Conservation (phyloP, 2,329 filamentous ascomycete species). For the Fusarium acutatum region DNA sequence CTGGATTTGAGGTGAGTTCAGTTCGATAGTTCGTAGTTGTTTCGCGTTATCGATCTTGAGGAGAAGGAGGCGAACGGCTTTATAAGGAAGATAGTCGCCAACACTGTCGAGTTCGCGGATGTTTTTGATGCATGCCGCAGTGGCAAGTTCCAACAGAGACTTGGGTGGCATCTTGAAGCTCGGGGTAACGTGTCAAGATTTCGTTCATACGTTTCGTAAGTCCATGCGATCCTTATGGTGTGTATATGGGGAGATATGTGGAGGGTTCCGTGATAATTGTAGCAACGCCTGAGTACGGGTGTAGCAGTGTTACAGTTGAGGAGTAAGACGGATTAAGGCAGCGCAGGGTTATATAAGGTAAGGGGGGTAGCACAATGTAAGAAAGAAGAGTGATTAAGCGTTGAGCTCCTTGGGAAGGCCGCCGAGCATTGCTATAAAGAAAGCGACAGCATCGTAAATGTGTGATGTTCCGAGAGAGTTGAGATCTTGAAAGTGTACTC, state of each 20-base stretch:
- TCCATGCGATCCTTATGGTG: not conserved
- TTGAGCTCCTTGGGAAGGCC: not conserved
- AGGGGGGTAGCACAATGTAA: not conserved
- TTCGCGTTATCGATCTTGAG: constrained; percentile 74
- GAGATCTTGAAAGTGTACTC: not conserved
- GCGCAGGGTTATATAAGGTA: not conserved
- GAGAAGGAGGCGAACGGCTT: constrained; percentile 71
- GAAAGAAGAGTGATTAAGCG: not conserved
- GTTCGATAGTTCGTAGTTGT: constrained; percentile 79
- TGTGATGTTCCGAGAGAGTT: not conserved
- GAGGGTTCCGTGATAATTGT: not conserved
- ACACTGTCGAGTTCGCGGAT: constrained; percentile 71
- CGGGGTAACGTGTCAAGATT: not conserved
- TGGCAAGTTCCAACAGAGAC: constrained; percentile 62
- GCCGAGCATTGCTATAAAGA: not conserved
- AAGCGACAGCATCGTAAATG: not conserved
- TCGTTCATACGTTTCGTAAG: not conserved
- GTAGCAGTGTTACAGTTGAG: not conserved
- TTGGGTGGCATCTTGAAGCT: constrained; percentile 51
- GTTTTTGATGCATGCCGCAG: constrained; percentile 61
- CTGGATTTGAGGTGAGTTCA: constrained; percentile 78
- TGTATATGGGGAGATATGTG: not conserved
- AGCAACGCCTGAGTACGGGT: not conserved
- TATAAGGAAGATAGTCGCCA: constrained; percentile 74
- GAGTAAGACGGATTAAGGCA: not conserved